Evolutionary conservation across 2,329 filamentous ascomycete genomes (phyloP).

Genomic region (Colletotrichum sp.): DNA sequence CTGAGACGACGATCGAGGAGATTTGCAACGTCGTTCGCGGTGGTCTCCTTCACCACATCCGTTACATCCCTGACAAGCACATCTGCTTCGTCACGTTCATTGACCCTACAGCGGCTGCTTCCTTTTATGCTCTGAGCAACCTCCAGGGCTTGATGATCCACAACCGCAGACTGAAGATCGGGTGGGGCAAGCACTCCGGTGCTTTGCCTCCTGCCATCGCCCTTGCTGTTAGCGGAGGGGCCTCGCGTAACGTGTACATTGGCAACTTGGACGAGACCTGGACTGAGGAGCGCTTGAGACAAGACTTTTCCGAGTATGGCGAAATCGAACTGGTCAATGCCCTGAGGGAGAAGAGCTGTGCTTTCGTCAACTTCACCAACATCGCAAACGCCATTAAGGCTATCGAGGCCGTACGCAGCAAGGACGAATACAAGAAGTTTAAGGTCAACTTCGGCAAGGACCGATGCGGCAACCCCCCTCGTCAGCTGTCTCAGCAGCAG

Average conservation of each 20-base stretch:
- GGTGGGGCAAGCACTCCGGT: conserved; percentile 99
- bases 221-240: conserved; percentile 92
- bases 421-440: conserved; percentile 97
- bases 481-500: conserved; percentile 75
- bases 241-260: conserved; percentile 98
- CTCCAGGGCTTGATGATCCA: conserved; percentile 99
- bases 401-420: conserved; percentile 92
- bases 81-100: conserved; percentile 99
- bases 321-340: conserved; percentile 98
- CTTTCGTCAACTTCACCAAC: conserved; percentile 99
- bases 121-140: conserved; percentile 97
- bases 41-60: conserved; percentile 94
- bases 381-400: conserved; percentile 99
- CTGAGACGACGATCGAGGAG: conserved; percentile 98
- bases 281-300: conserved; percentile 93
- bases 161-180: conserved; percentile 96
- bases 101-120: conserved; percentile 95
- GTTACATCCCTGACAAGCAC: conserved; percentile 99
- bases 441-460: conserved; percentile 99
- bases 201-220: conserved; percentile 95
- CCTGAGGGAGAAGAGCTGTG: conserved; percentile 97
- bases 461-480: conserved; percentile 92
- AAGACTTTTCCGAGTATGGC: conserved; percentile 96
- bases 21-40: conserved; percentile 99
- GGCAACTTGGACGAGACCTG: conserved; percentile 97